Evolutionary conservation across 768 basidiomycete species (phyloP).

Genomic region (Asterophora lycoperdoides): DNA sequence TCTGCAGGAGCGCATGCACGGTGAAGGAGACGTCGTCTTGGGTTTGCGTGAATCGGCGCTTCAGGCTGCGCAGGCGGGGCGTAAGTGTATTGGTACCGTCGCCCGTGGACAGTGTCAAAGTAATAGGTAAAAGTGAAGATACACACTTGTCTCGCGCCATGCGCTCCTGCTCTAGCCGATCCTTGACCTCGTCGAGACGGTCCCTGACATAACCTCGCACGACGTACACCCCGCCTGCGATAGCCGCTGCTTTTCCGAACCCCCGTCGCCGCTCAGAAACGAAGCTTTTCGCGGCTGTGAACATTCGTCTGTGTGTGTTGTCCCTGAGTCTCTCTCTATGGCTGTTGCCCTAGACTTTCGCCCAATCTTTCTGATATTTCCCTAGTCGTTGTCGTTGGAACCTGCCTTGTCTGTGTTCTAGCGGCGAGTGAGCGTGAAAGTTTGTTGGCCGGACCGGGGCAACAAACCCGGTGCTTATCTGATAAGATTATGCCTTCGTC

Average conservation of each 20-base stretch:
- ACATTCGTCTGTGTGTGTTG: conserved; percentile 3
- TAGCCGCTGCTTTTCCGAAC: conserved; percentile 44
- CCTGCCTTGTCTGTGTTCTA: too few relatives aligned
- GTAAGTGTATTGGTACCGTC: neutral
- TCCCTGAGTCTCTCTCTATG: too few relatives aligned
- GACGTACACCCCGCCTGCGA: conserved; percentile 60
- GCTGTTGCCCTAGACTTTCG: too few relatives aligned
- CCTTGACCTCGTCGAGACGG: conserved; percentile 63
- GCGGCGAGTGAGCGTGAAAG: too few relatives aligned
- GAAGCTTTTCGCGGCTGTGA: conserved; percentile 35
- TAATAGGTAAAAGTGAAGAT: conserved; percentile 1
- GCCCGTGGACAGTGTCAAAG: neutral
- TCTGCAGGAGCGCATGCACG: conserved; percentile 63
- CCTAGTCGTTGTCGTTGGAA: too few relatives aligned
- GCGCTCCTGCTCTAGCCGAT: conserved; percentile 54
- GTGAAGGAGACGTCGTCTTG: conserved; percentile 78
- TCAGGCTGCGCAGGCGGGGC: conserved; percentile 41
- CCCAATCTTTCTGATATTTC: too few relatives aligned
- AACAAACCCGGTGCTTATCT: neutral
- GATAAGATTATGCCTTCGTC: conserved; percentile 5
- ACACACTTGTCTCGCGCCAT: conserved; percentile 69
- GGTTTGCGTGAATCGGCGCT: conserved; percentile 69
- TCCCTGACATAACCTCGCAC: conserved; percentile 56
- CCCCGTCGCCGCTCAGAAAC: conserved; percentile 44
- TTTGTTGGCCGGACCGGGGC: too few relatives aligned